These are phyloP conservation scores for Chaetomium strumarium DNA, from an alignment of 2,329 filamentous ascomycete species.

Conservation along the genomic window DNA sequence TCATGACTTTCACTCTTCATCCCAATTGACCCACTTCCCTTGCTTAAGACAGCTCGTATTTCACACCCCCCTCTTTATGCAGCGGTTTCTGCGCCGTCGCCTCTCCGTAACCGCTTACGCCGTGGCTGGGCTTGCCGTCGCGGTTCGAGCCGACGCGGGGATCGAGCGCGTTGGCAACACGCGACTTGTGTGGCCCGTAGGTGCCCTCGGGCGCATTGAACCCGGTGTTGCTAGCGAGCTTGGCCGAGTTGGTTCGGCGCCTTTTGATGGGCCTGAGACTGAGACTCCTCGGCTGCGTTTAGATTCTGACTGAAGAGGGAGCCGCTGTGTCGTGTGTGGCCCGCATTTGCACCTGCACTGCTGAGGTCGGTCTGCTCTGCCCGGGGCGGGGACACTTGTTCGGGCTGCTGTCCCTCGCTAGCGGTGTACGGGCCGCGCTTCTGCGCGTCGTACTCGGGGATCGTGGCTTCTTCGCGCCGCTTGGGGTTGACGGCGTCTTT, in stretches of 20 bases:
- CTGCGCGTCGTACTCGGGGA: constrained; percentile 19
- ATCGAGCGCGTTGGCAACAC: constrained; percentile 12
- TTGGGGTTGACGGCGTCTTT: constrained; percentile 22
- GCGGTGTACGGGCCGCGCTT: constrained; percentile 20
- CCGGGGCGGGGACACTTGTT: background rate
- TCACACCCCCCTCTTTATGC: constrained; percentile 6
- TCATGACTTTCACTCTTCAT: background rate
- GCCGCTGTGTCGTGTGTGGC: background rate
- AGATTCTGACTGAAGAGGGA: background rate
- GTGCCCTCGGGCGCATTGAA: constrained; percentile 12
- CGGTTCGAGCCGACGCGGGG: constrained; percentile 7
- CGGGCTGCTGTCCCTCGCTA: background rate
- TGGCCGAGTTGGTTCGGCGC: constrained; percentile 1
- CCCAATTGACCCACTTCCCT: background rate
- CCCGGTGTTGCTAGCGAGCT: constrained; percentile 2
- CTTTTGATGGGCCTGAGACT: background rate
- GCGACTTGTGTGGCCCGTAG: constrained; percentile 13
- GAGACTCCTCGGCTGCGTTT: background rate
- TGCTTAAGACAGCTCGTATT: constrained; percentile 10
- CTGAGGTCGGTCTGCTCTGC: constrained; percentile 9
- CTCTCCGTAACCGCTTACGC: background rate
- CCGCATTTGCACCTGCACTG: background rate
- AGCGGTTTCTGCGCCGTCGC: constrained; percentile 9
- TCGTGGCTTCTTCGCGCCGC: constrained; percentile 22
- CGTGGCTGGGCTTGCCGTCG: constrained; percentile 1